Conservation (phyloP, 169 alveolate species). For the Babesia ovata region DNA sequence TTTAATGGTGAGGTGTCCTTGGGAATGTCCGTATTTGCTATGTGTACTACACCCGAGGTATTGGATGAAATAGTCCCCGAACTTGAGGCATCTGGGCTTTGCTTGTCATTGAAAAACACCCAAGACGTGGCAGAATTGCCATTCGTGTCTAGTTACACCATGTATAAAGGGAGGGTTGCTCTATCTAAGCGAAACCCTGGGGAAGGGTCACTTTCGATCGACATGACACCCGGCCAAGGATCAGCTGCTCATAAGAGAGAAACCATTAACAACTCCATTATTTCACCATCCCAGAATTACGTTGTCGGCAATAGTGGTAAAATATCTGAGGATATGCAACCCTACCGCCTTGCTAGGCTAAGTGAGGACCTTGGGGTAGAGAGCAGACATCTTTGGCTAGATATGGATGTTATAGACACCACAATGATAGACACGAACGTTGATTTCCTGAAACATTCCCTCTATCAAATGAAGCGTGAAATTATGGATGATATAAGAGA, state of each 20-base stretch:
- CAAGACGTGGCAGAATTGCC: not conserved
- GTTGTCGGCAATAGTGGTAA: not conserved
- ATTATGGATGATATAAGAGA: constrained; percentile 87
- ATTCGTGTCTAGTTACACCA: constrained; percentile 18
- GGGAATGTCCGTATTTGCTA: constrained; percentile 74
- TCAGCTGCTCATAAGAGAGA: not conserved
- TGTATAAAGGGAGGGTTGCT: constrained; percentile 13
- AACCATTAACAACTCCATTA: constrained; percentile 16
- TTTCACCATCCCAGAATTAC: constrained; percentile 10
- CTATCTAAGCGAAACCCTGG: constrained; percentile 6
- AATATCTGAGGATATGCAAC: not conserved
- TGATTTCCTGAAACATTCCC: constrained; percentile 81
- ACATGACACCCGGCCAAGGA: constrained; percentile 6
- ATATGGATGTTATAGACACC: constrained; percentile 88
- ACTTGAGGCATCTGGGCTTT: constrained; percentile 18
- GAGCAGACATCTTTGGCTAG: constrained; percentile 76
- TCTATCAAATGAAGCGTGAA: constrained; percentile 86
- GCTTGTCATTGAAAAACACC: not conserved
- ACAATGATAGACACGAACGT: constrained; percentile 87
- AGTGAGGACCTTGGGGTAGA: constrained; percentile 41
- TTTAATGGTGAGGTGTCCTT: constrained; percentile 73
- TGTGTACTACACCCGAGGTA: constrained; percentile 55
- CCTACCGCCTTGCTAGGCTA: constrained; percentile 5
- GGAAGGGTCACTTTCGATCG: constrained; percentile 7
- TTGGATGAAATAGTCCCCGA: constrained; percentile 24